Evolutionary conservation across 1,284 basidiomycete species (phyloP).

Genomic region (Ceratobasidium sp.): DNA sequence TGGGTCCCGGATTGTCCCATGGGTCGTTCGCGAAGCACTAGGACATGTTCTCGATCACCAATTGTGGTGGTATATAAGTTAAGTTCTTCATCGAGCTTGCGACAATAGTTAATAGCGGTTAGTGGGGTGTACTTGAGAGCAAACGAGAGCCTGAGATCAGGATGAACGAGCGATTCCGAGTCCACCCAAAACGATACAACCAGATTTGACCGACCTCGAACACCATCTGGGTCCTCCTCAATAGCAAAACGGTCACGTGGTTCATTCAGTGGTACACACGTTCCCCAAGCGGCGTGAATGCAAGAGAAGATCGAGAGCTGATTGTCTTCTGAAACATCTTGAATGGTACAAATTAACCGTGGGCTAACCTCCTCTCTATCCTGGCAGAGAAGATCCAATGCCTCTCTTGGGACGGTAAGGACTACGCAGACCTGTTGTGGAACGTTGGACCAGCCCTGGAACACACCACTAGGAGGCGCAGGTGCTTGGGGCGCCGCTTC

Average conservation of each 20-base stretch:
- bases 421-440: not conserved
- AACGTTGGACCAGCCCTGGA: not conserved
- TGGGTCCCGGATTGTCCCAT: no score
- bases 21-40: no score
- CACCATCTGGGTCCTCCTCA: not conserved
- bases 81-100: no score
- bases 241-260: not conserved
- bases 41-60: no score
- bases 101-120: no score
- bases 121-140: no score
- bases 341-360: constrained; percentile 1
- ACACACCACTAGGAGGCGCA: not conserved
- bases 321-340: not conserved
- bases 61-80: no score
- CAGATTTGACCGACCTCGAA: no score
- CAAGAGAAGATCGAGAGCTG: not conserved
- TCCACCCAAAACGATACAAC: no score
- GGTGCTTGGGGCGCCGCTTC: no score
- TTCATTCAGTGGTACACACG: not conserved
- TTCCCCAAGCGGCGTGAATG: constrained; percentile 17
- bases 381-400: not conserved
- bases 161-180: no score
- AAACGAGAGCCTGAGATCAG: no score
- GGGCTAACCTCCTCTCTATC: not conserved
- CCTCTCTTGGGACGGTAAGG: not conserved